Conservation (phyloP, 805 yeast genomes). For the Wickerhamiella azymoides region DNA sequence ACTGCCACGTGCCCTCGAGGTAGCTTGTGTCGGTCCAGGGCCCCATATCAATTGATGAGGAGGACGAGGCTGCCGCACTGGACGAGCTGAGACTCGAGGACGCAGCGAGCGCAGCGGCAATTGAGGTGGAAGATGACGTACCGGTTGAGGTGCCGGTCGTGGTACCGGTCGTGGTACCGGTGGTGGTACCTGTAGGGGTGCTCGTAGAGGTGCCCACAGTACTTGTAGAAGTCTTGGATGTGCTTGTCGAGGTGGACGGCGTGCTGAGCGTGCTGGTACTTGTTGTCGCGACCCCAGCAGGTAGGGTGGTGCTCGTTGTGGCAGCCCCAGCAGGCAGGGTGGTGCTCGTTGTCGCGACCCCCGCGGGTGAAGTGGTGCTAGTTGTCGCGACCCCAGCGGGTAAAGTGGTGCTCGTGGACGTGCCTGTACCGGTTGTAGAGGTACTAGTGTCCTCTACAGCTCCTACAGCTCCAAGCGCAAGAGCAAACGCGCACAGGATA, state of each 20-base stretch:
- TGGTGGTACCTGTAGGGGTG: no score
- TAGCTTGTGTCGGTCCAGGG: constrained; percentile 19
- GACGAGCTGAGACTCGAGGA: not conserved
- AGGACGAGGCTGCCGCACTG: not conserved
- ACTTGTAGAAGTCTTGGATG: no score
- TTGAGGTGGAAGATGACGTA: no score
- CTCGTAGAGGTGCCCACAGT: no score
- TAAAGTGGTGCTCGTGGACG: not conserved
- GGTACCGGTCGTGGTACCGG: not conserved
- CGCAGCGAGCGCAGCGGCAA: not conserved
- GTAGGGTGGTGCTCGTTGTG: not conserved
- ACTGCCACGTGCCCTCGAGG: constrained; percentile 84
- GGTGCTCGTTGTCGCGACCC: not conserved
- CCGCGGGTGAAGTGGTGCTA: constrained; percentile 10
- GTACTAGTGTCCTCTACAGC: not conserved
- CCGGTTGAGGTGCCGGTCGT: not conserved
- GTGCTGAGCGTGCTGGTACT: not conserved
- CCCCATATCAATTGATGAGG: constrained; percentile 11
- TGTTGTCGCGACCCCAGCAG: not conserved
- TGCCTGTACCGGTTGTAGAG: not conserved
- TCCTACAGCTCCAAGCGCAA: not conserved
- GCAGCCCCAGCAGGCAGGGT: not conserved
- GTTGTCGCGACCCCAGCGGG: constrained; percentile 7
- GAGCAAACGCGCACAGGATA: constrained; percentile 2
- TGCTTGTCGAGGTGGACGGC: not conserved